These are phyloP conservation scores for Mrakiaceae sp. DNA, from an alignment of 1,284 basidiomycete species.

Conservation along the genomic window DNA sequence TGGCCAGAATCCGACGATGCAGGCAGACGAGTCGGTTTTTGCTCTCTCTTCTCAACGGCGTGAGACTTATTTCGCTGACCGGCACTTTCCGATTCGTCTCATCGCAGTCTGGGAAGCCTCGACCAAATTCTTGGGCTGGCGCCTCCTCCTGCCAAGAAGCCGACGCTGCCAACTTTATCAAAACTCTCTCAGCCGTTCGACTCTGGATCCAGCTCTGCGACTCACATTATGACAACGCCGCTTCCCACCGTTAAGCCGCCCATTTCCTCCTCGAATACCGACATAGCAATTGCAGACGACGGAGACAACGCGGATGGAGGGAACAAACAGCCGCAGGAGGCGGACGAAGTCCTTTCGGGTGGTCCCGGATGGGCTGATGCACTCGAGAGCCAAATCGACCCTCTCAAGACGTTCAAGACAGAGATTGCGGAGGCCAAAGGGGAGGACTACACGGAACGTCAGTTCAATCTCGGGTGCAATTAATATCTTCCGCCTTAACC, in stretches of 20 bases:
- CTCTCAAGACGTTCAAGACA: neutral
- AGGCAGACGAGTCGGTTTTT: conserved; percentile 10
- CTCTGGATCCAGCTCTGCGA: neutral
- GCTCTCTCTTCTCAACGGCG: neutral
- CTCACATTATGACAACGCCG: conserved; percentile 7
- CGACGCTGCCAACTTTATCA: neutral
- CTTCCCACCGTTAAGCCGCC: conserved; percentile 2
- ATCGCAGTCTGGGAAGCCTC: neutral
- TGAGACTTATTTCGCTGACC: neutral
- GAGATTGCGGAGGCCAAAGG: neutral
- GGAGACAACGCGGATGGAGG: neutral
- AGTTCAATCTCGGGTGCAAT: neutral
- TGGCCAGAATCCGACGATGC: neutral
- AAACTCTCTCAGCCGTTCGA: neutral
- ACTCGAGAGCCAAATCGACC: neutral
- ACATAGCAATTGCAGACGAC: neutral
- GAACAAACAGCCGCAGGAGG: too few species aligned
- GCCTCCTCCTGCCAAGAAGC: neutral
- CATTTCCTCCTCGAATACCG: neutral
- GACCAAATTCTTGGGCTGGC: neutral
- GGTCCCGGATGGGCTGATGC: neutral
- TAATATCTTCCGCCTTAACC: neutral
- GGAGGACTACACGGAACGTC: neutral
- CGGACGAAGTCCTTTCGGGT: too few species aligned
- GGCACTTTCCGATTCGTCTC: neutral